A percentile compares a stretch with the other conserved stretches of the same genome.
These are phyloP conservation scores for Aurinia saxatilis DNA, from an alignment of 345 rosid genomes.

Conservation along the genomic window DNA sequence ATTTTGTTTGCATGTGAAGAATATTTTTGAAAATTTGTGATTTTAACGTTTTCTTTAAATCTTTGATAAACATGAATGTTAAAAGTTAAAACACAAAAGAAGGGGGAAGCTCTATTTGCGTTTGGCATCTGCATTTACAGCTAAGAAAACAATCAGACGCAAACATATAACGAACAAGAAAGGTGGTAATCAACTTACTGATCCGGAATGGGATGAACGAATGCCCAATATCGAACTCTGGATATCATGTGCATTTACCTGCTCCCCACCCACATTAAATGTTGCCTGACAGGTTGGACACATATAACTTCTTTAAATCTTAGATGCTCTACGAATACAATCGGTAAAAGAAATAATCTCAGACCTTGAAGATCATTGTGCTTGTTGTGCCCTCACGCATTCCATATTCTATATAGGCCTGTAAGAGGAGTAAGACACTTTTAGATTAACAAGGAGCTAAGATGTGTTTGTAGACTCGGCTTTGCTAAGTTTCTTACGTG, in stretches of 20 bases:
- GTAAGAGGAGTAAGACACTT: constrained; percentile 13
- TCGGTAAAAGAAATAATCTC: not conserved
- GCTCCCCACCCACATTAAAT: constrained; percentile 60
- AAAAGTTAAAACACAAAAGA: no score
- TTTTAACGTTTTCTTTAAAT: no score
- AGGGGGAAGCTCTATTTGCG: no score
- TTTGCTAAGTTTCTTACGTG: constrained; percentile 37
- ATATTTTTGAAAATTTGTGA: no score
- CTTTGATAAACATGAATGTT: no score
- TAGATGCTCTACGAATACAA: not conserved
- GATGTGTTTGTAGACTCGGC: not conserved
- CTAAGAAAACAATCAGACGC: no score
- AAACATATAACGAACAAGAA: not conserved
- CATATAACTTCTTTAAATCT: not conserved
- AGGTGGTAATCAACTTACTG: constrained; percentile 30
- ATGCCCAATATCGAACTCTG: constrained; percentile 56
- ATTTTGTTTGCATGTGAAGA: no score
- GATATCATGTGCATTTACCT: constrained; percentile 42
- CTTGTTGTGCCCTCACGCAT: constrained; percentile 28
- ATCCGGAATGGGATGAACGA: constrained; percentile 39
- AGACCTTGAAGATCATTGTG: constrained; percentile 45
- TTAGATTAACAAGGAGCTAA: not conserved
- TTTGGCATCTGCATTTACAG: no score
- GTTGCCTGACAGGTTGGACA: constrained; percentile 41
- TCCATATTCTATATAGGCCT: constrained; percentile 71